Evolutionary conservation across 2,329 filamentous ascomycete genomes (phyloP).

Genomic region (Fusarium sp.): DNA sequence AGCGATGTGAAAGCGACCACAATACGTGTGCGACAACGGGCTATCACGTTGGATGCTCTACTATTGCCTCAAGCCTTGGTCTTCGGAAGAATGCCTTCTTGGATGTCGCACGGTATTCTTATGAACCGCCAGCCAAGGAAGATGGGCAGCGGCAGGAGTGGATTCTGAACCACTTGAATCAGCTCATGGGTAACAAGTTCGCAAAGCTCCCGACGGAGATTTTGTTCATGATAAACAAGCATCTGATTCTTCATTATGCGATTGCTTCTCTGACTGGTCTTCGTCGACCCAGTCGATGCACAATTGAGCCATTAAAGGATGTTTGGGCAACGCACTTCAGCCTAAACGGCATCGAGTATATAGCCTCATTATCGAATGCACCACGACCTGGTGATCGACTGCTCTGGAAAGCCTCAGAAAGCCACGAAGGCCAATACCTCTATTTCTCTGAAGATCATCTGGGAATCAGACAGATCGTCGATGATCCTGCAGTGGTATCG

Average conservation of each 20-base stretch:
- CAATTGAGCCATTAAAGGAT: constrained; percentile 12
- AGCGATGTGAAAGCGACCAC: constrained; percentile 22
- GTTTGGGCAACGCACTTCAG: constrained; percentile 26
- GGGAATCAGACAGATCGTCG: constrained; percentile 23
- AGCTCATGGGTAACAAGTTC: neutral
- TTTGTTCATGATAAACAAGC: constrained; percentile 1
- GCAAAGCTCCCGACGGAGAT: constrained; percentile 20
- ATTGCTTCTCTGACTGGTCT: constrained; percentile 13
- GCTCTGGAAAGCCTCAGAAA: neutral
- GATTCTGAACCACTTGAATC: constrained; percentile 15
- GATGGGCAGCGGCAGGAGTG: constrained; percentile 18
- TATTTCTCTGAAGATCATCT: constrained; percentile 33
- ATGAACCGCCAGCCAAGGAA: constrained; percentile 16
- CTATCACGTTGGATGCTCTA: constrained; percentile 25
- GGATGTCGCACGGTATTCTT: constrained; percentile 17
- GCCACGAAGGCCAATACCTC: neutral
- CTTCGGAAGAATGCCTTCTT: constrained; percentile 8
- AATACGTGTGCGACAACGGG: constrained; percentile 21
- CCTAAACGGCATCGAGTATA: constrained; percentile 29
- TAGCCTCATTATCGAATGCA: constrained; percentile 24
- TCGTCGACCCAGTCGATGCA: neutral
- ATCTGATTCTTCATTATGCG: constrained; percentile 21
- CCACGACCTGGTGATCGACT: neutral
- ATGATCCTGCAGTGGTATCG: neutral
- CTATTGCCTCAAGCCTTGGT: constrained; percentile 10